Base-by-base conservation (phyloP, 2,329 filamentous ascomycete genomes). In the Xylariales sp. region DNA sequence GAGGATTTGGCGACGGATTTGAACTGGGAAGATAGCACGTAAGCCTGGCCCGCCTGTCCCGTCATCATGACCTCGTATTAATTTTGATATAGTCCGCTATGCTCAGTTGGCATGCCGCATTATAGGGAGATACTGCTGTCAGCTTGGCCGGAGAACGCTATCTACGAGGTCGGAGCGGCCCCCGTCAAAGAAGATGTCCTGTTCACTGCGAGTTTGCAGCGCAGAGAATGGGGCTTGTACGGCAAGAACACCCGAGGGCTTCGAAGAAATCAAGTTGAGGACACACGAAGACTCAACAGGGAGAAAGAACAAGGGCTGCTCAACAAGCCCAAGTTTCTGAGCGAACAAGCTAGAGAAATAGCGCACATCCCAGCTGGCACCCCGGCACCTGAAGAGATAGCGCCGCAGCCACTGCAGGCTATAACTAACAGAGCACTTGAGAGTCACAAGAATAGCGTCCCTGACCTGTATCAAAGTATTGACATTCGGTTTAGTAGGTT, bases 401-500 rank as follows among this genome's bases (percentile, higher is more conserved):
- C 58, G 0, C 72, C 73, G 3, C 86, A 89, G 43, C 69, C 82
- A 2, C 68, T 74, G 29, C 80, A 84, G 44, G 73, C 80, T 1
- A 62, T 91, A 45, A 77, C 79, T n/a, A 80, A 83, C 27, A 69
- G 79, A 42, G 82, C 85, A 41, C 70, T 91, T 3, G 83, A 86
- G 47, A 84, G 84, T 49, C 78, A 84, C 42, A 86, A 88, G 49
- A 80, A 85, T 29, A 89, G 95, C 43, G 85, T 93, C 4, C 86
- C 91, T 16, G 78, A 86, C 7, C 88, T 93, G 69, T 98, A 98
- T 62, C 83, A 86, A 49, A 90, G 89, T 54, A 86, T 96, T 9
- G 91, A 97, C 62, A 98, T 98, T 67, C 96, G 96, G 61, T 98
- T 97, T 69, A 96, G 91, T 72, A 94, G 89, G 59, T 98, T 96